A percentile compares a stretch with the other conserved stretches of the same genome.
These are phyloP conservation scores for Tricholomella constricta DNA, from an alignment of 768 basidiomycete species.

Conservation along the genomic window DNA sequence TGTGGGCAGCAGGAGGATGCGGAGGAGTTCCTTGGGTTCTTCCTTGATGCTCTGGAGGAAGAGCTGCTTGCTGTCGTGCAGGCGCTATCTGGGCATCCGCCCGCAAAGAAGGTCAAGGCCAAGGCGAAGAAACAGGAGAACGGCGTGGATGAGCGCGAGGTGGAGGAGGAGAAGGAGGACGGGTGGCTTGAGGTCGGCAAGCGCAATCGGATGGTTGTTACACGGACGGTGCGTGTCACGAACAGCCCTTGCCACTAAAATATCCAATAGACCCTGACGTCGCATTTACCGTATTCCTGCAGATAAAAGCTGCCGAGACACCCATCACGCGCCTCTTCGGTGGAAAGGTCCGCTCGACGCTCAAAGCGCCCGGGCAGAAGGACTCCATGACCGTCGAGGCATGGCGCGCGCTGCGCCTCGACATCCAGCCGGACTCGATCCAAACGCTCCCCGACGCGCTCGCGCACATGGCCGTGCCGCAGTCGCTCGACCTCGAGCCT, in stretches of 20 bases:
- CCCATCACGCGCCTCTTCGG: constrained; percentile 93
- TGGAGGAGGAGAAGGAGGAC: constrained; percentile 44
- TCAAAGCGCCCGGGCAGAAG: constrained; percentile 78
- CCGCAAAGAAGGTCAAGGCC: constrained; percentile 30
- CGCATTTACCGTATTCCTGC: neutral
- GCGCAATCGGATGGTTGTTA: constrained; percentile 77
- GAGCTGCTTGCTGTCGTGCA: constrained; percentile 75
- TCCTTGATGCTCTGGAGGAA: constrained; percentile 92
- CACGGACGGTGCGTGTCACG: constrained; percentile 64
- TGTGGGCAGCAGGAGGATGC: constrained; percentile 97
- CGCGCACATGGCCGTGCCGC: constrained; percentile 72
- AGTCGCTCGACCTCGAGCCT: constrained; percentile 74
- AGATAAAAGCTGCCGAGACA: constrained; percentile 82
- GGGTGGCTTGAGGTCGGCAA: constrained; percentile 95
- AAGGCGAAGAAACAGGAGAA: constrained; percentile 29
- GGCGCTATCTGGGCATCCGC: constrained; percentile 41
- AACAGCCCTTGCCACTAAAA: neutral
- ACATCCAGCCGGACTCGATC: constrained; percentile 69
- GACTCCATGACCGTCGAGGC: constrained; percentile 91
- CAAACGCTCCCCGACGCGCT: constrained; percentile 84
- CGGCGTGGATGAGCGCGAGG: constrained; percentile 42
- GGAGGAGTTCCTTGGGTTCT: constrained; percentile 98
- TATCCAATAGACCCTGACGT: neutral
- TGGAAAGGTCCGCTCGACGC: constrained; percentile 85
- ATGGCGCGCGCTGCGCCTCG: constrained; percentile 85